Conservation (phyloP, 2,329 filamentous ascomycete genomes). For the Parastagonospora avenae region DNA sequence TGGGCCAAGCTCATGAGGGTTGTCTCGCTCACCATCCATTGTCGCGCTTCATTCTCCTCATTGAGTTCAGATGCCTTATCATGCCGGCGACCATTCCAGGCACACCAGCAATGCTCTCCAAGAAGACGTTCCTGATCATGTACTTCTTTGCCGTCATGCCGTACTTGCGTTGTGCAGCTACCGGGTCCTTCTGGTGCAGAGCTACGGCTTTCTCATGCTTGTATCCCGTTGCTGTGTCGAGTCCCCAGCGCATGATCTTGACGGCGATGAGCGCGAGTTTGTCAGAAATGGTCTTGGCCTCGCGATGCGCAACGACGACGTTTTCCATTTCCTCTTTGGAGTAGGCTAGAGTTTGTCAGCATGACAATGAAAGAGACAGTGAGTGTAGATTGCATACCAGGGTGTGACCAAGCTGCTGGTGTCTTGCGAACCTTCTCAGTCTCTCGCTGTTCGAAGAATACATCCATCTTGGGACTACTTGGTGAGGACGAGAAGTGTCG, state of each 20-base stretch:
- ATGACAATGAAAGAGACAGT: neutral
- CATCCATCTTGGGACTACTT: slow-evolving; percentile 44
- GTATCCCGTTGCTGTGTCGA: slow-evolving; percentile 82
- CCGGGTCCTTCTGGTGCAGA: slow-evolving; percentile 44
- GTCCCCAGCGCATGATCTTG: slow-evolving; percentile 74
- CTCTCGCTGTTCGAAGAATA: slow-evolving; percentile 55
- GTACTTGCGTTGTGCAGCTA: slow-evolving; percentile 66
- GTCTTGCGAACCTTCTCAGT: slow-evolving; percentile 53
- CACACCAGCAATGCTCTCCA: slow-evolving; percentile 92
- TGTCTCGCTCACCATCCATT: slow-evolving; percentile 72
- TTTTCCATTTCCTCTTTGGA: slow-evolving; percentile 77
- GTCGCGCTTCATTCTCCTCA: slow-evolving; percentile 85
- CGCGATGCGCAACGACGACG: slow-evolving; percentile 77
- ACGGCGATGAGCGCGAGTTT: slow-evolving; percentile 78
- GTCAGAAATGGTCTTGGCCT: slow-evolving; percentile 75
- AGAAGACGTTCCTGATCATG: slow-evolving; percentile 86
- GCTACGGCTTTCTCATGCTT: slow-evolving; percentile 66
- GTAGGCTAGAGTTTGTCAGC: slow-evolving; percentile 57
- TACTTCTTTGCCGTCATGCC: slow-evolving; percentile 84
- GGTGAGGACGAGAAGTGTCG: slow-evolving; percentile 51
- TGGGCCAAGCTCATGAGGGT: neutral
- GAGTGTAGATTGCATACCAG: slow-evolving; percentile 34
- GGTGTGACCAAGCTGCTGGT: slow-evolving; percentile 56
- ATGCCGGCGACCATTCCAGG: slow-evolving; percentile 97
- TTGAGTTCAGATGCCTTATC: slow-evolving; percentile 83